phyloP scores from a whole-genome alignment of 352 stramenopile species.

The Phytophthora constricta region DNA sequence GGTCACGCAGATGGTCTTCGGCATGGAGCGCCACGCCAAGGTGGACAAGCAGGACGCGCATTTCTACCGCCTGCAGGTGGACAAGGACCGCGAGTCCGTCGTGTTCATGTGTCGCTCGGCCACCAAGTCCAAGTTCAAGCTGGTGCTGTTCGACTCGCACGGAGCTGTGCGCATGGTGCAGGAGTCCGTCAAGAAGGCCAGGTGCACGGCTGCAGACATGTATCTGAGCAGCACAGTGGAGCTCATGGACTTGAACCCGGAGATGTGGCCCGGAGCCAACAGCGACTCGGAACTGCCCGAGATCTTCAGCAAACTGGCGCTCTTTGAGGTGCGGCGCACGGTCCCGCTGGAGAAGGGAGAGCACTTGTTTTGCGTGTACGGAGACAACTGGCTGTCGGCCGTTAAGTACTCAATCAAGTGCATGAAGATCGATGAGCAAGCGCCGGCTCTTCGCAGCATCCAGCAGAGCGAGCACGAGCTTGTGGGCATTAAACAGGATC shows the following conservation, averaged over 20 bases:
- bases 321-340: slow-evolving; percentile 85
- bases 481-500: slow-evolving; percentile 76
- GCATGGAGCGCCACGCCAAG: slow-evolving; percentile 69
- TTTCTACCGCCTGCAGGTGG: slow-evolving; percentile 84
- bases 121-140: slow-evolving; percentile 90
- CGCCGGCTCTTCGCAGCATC: slow-evolving; percentile 62
- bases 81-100: slow-evolving; percentile 74
- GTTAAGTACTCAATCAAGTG: slow-evolving; percentile 91
- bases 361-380: slow-evolving; percentile 89
- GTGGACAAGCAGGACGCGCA: slow-evolving; percentile 91
- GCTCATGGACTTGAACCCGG: slow-evolving; percentile 85
- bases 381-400: slow-evolving; percentile 89
- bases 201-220: slow-evolving; percentile 88
- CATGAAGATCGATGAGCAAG: slow-evolving; percentile 76
- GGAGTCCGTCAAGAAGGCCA: slow-evolving; percentile 79
- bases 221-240: slow-evolving; percentile 86
- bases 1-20: slow-evolving; percentile 76
- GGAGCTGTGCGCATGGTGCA: slow-evolving; percentile 86
- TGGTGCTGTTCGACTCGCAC: slow-evolving; percentile 85
- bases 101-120: slow-evolving; percentile 85
- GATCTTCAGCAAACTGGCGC: slow-evolving; percentile 84
- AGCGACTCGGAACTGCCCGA: slow-evolving; percentile 80
- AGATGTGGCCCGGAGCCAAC: slow-evolving; percentile 72
- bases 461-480: slow-evolving; percentile 80
- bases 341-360: slow-evolving; percentile 80